Conservation (phyloP, 2,329 filamentous ascomycete species). For the Xylaria sp. region DNA sequence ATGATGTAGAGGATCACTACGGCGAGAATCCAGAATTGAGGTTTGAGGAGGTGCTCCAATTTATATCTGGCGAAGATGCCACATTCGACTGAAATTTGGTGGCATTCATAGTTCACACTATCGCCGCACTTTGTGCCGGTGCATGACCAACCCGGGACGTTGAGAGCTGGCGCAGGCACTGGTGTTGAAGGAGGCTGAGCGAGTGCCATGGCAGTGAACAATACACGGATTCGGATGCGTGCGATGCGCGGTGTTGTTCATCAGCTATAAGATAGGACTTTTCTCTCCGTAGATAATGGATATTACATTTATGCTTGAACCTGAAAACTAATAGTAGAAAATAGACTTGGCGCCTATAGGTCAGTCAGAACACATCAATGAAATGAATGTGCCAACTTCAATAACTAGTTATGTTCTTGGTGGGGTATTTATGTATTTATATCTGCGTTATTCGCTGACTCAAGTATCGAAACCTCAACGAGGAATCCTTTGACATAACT, state of each 20-base stretch:
- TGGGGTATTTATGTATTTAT: not conserved
- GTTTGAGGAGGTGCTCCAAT: not conserved
- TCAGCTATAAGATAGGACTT: not conserved
- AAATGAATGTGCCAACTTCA: not conserved
- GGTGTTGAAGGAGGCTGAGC: not conserved
- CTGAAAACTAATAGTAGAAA: too few relatives aligned
- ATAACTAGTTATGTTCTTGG: not conserved
- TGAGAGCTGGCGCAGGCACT: not conserved
- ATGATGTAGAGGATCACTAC: not conserved
- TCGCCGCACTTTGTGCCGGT: not conserved
- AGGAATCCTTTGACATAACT: not conserved
- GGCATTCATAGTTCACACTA: not conserved
- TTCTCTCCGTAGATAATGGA: not conserved
- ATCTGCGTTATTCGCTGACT: not conserved
- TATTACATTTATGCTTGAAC: not conserved
- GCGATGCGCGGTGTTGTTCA: not conserved
- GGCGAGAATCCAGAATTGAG: not conserved
- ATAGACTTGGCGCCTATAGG: too few relatives aligned
- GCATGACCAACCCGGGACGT: constrained; percentile 1
- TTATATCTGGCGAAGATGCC: not conserved
- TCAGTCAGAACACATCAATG: too few relatives aligned
- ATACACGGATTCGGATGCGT: not conserved
- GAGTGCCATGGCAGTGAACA: not conserved
- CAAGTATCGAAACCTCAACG: not conserved
- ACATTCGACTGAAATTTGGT: too few relatives aligned